Evolutionary conservation across 2,329 filamentous ascomycete species (phyloP), one percentile per base, ranked within the genome.

Genomic region (Alternaria burnsii): DNA sequence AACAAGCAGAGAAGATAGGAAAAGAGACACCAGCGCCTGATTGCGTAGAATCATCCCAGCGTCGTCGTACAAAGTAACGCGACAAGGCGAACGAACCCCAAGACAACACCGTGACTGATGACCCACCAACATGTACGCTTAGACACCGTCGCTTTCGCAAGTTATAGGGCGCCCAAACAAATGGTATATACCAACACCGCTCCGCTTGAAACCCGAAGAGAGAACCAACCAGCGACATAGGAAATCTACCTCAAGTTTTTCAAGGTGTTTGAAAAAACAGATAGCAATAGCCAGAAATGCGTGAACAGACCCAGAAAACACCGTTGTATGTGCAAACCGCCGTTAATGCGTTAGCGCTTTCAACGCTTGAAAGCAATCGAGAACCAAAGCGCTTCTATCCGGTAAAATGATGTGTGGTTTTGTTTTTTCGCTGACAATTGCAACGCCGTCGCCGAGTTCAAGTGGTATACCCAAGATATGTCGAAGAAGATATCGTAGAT

Each of bases 181-280:
- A 71, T 79, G 77, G 77, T 79, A 79, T 79, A 78, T 75, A 78
- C 75, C 75, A 73, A 72, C 75, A 72, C 76, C 73, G 69, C 70
- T 62, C 76, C 74, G 69, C 70, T 63, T 70, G 63, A 70, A 72
- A 70, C 68, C 67, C 46, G 20, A 38, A 48, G 44, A 50, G 46
- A 50, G 46, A 50, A 69, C 74, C 69, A 68, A 70, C 67, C 71
- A 41, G 67, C 72, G 18, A 78, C 76, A 78, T 76, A 79, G 68
- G 74, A 77, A 78, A 78, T 78, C 76, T 78, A 77, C 75, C 76
- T 72, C 67, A 14, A 36, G 66, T 72, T 76, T 76, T 77, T 70
- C 72, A 18, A 36, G 72, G 65, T 74, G 69, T 74, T 76, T 72
- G 41, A 70, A 64, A 71, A 68, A 67, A 70, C 14, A 70, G 20